Evolutionary conservation across 257 asterid species (phyloP), one percentile per base, ranked within the genome.

Genomic region (Nicotiana benthamiana): DNA sequence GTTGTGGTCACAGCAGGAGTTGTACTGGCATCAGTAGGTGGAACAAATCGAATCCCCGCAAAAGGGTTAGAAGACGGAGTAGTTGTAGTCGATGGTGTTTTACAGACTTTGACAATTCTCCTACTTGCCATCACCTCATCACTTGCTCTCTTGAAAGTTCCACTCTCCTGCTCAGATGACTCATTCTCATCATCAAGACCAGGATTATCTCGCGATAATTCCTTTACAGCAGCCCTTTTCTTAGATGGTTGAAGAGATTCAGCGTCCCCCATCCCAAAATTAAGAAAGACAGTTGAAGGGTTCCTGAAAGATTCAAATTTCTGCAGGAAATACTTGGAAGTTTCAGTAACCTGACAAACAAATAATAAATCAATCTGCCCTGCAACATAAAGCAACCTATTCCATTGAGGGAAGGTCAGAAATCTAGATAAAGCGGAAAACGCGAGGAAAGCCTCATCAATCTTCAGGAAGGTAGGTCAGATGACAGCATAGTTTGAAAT

Each of bases 201-300:
- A 72, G 96, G 97, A 86, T 93, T 91, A 79, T 95, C 99, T 79
- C 93, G 92, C 60, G 97, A 82, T 78, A 95, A 82, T 65, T 95
- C 93, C 43, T 91, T 88, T 82, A 90, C 96, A 64, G 99, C 97
- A 70, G 94, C 88, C 86, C 99, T 92, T 92, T 95, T 95, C 86
- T 91, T 95, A 27, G 99, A 92, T 80, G 90, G 89, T 80, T 90
- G 97, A 75, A 80, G 66, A 83, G 67, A 88, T 82, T 93, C 97
- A 6, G 91, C 86, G 80, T 92, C 98, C 84, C 87, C 99, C 99
- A 95, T 95, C 34, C 43, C 80, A 83, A 75, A 86, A 64, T 75
- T 30, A 67, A 60, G 48, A 48, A 79, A 1, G 75, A 43, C 56
- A 13, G 28, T 36, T n/a, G 72, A 57, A 34, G 77, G 40, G 74